phyloP scores from a whole-genome alignment of 768 basidiomycete genomes.

The Collybia sordida region DNA sequence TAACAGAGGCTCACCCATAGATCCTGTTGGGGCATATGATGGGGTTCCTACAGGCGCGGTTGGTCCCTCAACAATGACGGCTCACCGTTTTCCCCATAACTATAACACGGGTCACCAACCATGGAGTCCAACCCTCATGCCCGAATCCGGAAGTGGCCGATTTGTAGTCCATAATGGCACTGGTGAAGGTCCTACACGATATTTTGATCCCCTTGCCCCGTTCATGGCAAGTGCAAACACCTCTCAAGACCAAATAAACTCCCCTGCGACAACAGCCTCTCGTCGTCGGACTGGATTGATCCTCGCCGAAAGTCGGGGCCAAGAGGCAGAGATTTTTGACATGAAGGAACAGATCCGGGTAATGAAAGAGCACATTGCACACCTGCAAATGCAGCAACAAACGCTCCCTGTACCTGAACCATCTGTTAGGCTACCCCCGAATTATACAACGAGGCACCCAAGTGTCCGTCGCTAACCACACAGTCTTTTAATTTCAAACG shows the following conservation, averaged over 20 bases:
- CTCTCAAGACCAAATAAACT: background rate
- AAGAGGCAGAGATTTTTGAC: background rate
- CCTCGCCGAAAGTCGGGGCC: background rate
- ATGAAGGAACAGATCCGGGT: slow-evolving; percentile 12
- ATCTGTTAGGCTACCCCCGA: slow-evolving; percentile 14
- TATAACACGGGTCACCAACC: background rate
- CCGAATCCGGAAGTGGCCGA: background rate
- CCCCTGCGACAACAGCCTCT: no score
- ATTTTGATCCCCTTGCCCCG: background rate
- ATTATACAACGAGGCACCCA: slow-evolving; percentile 3
- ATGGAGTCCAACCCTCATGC: background rate
- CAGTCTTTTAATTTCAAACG: no score
- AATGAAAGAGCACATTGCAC: slow-evolving; percentile 13
- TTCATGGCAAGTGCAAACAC: background rate
- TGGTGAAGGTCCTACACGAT: background rate
- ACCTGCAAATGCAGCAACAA: slow-evolving; percentile 9
- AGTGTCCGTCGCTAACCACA: no score
- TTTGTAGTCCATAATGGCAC: background rate
- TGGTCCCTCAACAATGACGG: background rate
- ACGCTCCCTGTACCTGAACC: slow-evolving; percentile 9
- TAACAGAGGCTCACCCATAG: no score
- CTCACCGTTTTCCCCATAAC: background rate
- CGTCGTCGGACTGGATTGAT: background rate
- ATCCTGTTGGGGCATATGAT: background rate
- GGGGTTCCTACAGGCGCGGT: no score